Evolutionary conservation across 2,329 filamentous ascomycete genomes (phyloP), one percentile per base, ranked within the genome.

Genomic region (Periconia sp.): DNA sequence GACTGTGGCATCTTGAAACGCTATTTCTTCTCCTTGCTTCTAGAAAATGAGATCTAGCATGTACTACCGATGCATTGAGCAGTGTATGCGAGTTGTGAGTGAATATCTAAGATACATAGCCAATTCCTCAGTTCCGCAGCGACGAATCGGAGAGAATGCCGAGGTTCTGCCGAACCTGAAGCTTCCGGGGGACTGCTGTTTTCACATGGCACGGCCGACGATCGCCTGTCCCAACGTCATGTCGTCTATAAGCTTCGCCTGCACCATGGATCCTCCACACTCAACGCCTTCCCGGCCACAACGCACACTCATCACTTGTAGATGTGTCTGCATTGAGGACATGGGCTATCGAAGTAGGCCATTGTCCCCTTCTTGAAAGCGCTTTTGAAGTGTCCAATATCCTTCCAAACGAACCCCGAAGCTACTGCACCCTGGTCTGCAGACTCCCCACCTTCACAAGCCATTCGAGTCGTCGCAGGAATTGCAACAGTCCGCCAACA

Each of bases 1-100:
- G 92, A 96, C 72, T 88, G 91, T 45, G 92, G 92, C 94, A 97
- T 96, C 16, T 19, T 58, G 50, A 40, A 36, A n/a, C 22, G 22
- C 12, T 17, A 3, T 19, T 9, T 26, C 11, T 19, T 23, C 19
- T 23, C n/a, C 9, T 23, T 25, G 18, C 31, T 13, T 7, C 17
- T 34, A n/a, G n/a, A n/a, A n/a, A n/a, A n/a, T 4, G 21, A 43
- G 36, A 36, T 15, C 4, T 26, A 34, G 15, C 15, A 13, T 13
- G 29, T 43, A 46, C 42, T 45, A 48, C 43, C 46, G 46, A 24
- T 18, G 43, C 52, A 55, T 55, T 46, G 46, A 26, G 26, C 15
- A 24, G 11, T 22, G 40, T 17, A 19, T 17, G 16, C 18, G 26
- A 37, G 33, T n/a, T 33, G 21, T 19, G 18, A 13, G 28, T 25